phyloP scores from a whole-genome alignment of 768 basidiomycete genomes.

The Cystobasidium onofrii region DNA sequence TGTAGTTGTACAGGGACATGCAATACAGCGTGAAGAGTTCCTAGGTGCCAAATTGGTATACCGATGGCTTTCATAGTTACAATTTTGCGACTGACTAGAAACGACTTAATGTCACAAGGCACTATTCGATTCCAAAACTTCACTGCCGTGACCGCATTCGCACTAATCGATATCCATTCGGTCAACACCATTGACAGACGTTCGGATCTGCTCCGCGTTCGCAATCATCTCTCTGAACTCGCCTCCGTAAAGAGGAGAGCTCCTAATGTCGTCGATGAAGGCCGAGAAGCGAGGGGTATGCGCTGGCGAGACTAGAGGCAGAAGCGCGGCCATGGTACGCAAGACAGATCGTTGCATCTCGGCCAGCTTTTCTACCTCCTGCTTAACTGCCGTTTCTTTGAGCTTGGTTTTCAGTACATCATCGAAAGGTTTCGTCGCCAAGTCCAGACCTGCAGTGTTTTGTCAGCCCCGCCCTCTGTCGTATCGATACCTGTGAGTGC shows the following conservation, averaged over 20 bases:
- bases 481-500: no score
- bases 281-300: neutral
- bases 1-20: no score
- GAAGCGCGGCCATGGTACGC: conserved; percentile 75
- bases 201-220: neutral
- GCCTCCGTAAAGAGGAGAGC: neutral
- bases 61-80: no score
- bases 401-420: conserved; percentile 83
- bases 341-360: conserved; percentile 86
- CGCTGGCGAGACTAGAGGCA: conserved; percentile 53
- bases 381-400: conserved; percentile 87
- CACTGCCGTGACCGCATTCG: neutral
- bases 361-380: conserved; percentile 74
- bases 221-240: conserved; percentile 21
- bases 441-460: conserved; percentile 63
- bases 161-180: conserved; percentile 23
- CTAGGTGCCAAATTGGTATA: no score
- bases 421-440: conserved; percentile 71
- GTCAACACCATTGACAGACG: neutral
- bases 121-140: no score
- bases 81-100: neutral
- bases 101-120: neutral
- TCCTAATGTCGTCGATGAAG: neutral
- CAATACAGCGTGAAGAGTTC: no score
- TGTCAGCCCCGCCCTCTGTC: no score